These are phyloP conservation scores for Bothriochloa decipiens DNA, from an alignment of 176 grass and related monocot genomes.

Conservation along the genomic window DNA sequence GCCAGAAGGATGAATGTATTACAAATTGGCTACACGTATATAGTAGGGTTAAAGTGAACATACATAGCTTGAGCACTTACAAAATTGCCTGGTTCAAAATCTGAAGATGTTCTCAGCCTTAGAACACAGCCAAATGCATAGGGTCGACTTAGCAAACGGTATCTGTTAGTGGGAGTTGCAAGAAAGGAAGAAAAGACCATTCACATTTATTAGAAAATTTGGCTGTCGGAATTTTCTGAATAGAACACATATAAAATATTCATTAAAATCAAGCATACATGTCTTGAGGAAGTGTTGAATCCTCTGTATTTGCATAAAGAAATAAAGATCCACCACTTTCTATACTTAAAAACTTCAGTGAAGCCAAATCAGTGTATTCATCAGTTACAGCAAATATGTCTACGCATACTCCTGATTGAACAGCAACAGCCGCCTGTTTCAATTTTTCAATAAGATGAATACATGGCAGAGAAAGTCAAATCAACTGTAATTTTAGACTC, in stretches of 20 bases:
- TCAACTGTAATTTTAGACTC: conserved; percentile 13
- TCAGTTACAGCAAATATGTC: conserved; percentile 94
- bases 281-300: conserved; percentile 96
- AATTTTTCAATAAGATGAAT: conserved; percentile 39
- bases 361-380: conserved; percentile 97
- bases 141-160: conserved; percentile 86
- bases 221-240: conserved; percentile 16
- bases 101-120: conserved; percentile 92
- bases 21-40: conserved; percentile 19
- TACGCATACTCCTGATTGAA: conserved; percentile 95
- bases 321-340: conserved; percentile 98
- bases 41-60: conserved; percentile 24
- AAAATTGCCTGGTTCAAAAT: conserved; percentile 76
- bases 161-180: conserved; percentile 54
- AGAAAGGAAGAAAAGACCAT: conserved; percentile 1
- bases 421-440: conserved; percentile 89
- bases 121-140: conserved; percentile 99
- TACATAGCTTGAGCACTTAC: conserved; percentile 61
- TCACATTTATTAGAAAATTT: conserved; percentile 16
- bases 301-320: conserved; percentile 80
- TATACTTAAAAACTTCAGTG: conserved; percentile 93
- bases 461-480: background rate
- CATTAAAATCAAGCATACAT: conserved; percentile 62
- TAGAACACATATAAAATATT: conserved; percentile 18
- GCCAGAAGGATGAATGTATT: conserved; percentile 33